Conservation (phyloP, 2,329 filamentous ascomycete species). For the Calonectria pseudoturangicola region DNA sequence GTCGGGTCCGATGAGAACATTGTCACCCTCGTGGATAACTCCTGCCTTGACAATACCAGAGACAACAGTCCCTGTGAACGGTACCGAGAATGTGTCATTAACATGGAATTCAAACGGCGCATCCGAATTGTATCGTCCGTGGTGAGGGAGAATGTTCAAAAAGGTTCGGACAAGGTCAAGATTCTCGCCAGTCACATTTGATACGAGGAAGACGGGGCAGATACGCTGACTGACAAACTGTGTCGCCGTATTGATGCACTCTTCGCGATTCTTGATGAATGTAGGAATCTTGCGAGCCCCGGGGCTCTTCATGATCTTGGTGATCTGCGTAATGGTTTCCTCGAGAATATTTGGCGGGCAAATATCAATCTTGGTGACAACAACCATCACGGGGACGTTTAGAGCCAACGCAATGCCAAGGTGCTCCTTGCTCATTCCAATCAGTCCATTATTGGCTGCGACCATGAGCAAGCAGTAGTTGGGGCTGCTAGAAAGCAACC, state of each 20-base stretch:
- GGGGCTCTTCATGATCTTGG: slow-evolving; percentile 93
- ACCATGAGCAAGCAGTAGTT: slow-evolving; percentile 99
- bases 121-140: slow-evolving; percentile 92
- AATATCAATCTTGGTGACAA: slow-evolving; percentile 98
- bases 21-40: slow-evolving; percentile 92
- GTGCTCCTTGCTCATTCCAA: slow-evolving; percentile 99
- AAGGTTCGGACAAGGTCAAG: slow-evolving; percentile 94
- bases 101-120: slow-evolving; percentile 95
- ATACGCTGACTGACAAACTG: slow-evolving; percentile 97
- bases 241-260: slow-evolving; percentile 95
- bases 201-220: slow-evolving; percentile 98
- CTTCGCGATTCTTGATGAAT: slow-evolving; percentile 92
- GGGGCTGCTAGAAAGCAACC: slow-evolving; percentile 92
- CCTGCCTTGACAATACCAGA: slow-evolving; percentile 94
- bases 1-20: slow-evolving; percentile 91
- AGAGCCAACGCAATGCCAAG: slow-evolving; percentile 94
- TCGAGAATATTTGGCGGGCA: slow-evolving; percentile 96
- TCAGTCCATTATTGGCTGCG: slow-evolving; percentile 95
- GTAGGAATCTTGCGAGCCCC: slow-evolving; percentile 96
- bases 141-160: slow-evolving; percentile 94
- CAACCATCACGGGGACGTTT: slow-evolving; percentile 98
- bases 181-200: slow-evolving; percentile 95
- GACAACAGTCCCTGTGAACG: slow-evolving; percentile 96
- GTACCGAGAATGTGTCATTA: slow-evolving; percentile 98
- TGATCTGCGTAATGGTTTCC: slow-evolving; percentile 93